These are phyloP conservation scores for Phellopilus nigrolimitatus DNA, from an alignment of 1,284 basidiomycete genomes.

Conservation along the genomic window DNA sequence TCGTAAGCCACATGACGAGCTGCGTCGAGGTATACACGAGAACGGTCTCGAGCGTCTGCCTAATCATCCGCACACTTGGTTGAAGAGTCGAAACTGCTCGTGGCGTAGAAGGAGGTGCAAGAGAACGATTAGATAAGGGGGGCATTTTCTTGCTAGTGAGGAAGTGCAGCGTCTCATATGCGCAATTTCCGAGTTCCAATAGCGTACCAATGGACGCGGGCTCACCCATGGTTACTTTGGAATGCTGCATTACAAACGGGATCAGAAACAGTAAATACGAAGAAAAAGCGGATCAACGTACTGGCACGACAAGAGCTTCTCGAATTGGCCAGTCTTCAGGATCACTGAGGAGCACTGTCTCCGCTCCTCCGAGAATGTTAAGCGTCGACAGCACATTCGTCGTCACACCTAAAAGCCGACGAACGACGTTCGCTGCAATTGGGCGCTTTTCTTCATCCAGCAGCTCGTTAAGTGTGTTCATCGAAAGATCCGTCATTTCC, in stretches of 20 bases:
- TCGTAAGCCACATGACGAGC: conserved; percentile 68
- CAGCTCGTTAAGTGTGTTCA: conserved; percentile 39
- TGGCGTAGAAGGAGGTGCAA: conserved; percentile 22
- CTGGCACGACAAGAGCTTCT: conserved; percentile 67
- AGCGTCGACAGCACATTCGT: conserved; percentile 68
- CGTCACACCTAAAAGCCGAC: conserved; percentile 64
- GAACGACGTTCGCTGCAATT: conserved; percentile 63
- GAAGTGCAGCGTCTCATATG: conserved; percentile 62
- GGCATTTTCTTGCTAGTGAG: conserved; percentile 51
- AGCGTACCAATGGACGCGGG: conserved; percentile 75
- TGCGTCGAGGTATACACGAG: conserved; percentile 75
- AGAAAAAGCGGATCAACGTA: conserved; percentile 38
- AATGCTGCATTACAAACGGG: conserved; percentile 46
- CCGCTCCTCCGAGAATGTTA: conserved; percentile 65
- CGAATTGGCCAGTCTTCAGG: conserved; percentile 67
- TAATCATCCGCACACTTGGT: conserved; percentile 51
- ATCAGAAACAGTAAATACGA: conserved; percentile 16
- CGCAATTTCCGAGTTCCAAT: conserved; percentile 69
- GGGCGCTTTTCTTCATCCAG: conserved; percentile 63
- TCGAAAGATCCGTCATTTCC: conserved; percentile 32
- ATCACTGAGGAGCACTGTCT: conserved; percentile 59
- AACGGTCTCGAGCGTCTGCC: conserved; percentile 64
- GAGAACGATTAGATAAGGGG: conserved; percentile 26
- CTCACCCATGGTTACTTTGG: conserved; percentile 75
- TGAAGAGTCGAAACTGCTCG: conserved; percentile 30